Percentiles rank a stretch among this genome's conserved stretches.
Conservation (phyloP, 2,329 filamentous ascomycete genomes). For the Pestalotiopsis fici region DNA sequence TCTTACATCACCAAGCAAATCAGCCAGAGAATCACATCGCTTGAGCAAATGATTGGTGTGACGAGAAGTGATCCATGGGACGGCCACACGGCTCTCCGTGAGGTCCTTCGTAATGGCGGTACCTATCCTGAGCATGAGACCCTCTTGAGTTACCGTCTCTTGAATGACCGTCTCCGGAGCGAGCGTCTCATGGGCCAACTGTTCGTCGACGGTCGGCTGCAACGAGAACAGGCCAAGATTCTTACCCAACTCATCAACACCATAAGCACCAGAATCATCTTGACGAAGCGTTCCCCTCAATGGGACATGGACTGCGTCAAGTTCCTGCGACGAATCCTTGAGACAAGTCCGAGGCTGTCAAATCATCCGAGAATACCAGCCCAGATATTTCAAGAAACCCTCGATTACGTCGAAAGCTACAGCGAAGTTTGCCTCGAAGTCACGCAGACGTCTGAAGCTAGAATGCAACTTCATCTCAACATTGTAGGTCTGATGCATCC, state of each 20-base stretch:
- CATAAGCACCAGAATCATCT: not conserved
- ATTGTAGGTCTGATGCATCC: not conserved
- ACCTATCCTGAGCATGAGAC: not conserved
- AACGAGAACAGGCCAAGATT: not conserved
- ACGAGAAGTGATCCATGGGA: not conserved
- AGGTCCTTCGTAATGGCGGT: not conserved
- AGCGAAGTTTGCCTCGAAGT: not conserved
- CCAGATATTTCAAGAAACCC: not conserved
- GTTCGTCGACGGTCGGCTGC: not conserved
- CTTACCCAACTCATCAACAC: not conserved
- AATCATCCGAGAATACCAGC: not conserved
- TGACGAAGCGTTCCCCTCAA: not conserved
- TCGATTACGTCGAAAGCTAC: not conserved
- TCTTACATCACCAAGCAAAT: not conserved
- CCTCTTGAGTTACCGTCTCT: not conserved
- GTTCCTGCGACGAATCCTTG: not conserved
- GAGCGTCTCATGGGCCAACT: not conserved
- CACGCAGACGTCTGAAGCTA: not conserved
- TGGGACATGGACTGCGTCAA: constrained; percentile 1
- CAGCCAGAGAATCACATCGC: not conserved
- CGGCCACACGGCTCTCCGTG: not conserved
- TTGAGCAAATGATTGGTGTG: not conserved
- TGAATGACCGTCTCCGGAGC: not conserved
- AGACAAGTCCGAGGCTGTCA: not conserved
- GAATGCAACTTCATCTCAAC: not conserved